Conservation (phyloP, 345 rosid species). For the Moringa oleifera region DNA sequence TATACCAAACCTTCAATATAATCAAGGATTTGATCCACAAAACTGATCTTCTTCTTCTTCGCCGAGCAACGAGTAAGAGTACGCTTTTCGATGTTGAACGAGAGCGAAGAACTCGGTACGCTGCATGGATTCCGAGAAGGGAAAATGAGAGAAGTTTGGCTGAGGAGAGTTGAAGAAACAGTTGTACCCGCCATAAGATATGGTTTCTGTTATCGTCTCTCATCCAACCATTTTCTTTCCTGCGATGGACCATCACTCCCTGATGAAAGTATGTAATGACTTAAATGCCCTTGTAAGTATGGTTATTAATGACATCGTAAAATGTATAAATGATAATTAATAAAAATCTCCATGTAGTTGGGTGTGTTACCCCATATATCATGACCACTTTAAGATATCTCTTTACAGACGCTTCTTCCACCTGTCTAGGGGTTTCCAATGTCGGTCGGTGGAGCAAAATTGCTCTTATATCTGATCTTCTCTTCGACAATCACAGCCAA, state of each 20-base stretch:
- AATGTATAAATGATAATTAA: too few relatives aligned
- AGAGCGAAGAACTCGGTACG: slow-evolving; percentile 6
- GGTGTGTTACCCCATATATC: too few relatives aligned
- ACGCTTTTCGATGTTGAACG: slow-evolving; percentile 15
- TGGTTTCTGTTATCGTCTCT: slow-evolving; percentile 1
- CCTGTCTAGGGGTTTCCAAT: too few relatives aligned
- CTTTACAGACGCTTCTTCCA: too few relatives aligned
- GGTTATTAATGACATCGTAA: too few relatives aligned
- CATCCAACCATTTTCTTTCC: slow-evolving; percentile 38
- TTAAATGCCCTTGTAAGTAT: too few relatives aligned
- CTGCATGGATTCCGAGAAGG: slow-evolving; percentile 24
- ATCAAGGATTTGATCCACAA: slow-evolving; percentile 79
- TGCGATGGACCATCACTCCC: slow-evolving; percentile 24
- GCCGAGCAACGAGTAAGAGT: slow-evolving; percentile 48
- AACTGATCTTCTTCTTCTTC: slow-evolving; percentile 84
- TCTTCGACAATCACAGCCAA: too few relatives aligned
- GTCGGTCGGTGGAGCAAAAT: too few relatives aligned
- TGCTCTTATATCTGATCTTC: too few relatives aligned
- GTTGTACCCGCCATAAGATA: slow-evolving; percentile 43
- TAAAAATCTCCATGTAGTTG: too few relatives aligned
- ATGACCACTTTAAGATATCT: too few relatives aligned
- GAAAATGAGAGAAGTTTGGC: slow-evolving; percentile 24
- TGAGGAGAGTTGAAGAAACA: slow-evolving; percentile 31
- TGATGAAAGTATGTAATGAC: too few relatives aligned
- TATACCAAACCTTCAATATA: slow-evolving; percentile 66